Evolutionary conservation across 345 rosid species (phyloP).

Genomic region (Geranium rotundifolium): DNA sequence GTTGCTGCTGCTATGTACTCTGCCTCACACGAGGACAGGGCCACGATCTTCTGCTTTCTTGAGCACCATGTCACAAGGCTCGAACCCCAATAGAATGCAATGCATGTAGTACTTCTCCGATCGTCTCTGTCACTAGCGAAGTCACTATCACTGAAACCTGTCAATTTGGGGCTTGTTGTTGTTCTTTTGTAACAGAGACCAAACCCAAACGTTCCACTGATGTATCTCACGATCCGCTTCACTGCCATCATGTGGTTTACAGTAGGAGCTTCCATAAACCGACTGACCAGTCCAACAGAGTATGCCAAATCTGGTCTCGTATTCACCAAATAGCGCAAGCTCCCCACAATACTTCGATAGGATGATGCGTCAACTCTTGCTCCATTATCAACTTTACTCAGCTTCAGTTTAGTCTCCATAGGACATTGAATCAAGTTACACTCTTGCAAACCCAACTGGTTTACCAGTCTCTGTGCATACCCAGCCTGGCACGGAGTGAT

Average conservation of each 20-base stretch:
- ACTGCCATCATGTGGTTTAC: neutral
- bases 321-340: conserved; percentile 1
- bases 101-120: too few relatives aligned
- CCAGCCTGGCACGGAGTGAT: neutral
- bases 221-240: neutral
- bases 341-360: conserved; percentile 1
- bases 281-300: neutral
- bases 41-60: neutral
- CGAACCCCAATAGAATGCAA: neutral
- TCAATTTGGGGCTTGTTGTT: neutral
- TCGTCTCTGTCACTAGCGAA: neutral
- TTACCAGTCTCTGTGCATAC: neutral
- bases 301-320: neutral
- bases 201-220: neutral
- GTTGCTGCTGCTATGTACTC: neutral
- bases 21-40: neutral
- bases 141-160: neutral
- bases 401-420: neutral
- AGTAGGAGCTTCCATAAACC: neutral
- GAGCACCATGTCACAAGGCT: neutral
- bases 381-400: neutral
- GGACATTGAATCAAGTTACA: neutral
- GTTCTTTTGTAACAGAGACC: neutral
- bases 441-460: neutral
- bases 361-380: neutral